Evolutionary conservation across 2,329 filamentous ascomycete species (phyloP), one percentile per base, ranked within the genome.

Genomic region (Microsporum audouinii): DNA sequence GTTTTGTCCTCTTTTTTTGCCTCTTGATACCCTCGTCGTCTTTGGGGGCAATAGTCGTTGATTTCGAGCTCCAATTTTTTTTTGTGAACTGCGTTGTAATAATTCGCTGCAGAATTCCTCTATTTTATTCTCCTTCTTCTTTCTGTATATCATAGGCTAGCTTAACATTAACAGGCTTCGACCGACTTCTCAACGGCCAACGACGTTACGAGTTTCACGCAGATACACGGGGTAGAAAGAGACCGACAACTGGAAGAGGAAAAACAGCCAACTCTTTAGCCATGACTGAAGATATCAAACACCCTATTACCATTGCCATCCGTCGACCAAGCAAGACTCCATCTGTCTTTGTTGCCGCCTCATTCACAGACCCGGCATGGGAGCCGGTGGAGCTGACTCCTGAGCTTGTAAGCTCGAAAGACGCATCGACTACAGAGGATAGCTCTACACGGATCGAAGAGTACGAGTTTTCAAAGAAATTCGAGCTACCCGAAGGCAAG

Each of bases 311-410:
- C 57, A 66, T 72, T 62, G 65, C 70, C 45, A 62, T 69, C 57
- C 65, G 65, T 60, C 68, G 68, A 57, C 65, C 67, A 34, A 64
- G 65, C 33, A 65, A 68, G 53, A 64, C 65, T 57, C 68, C 69
- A 27, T 47, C 63, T 43, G 62, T 71, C 60, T 70, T 67, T 60
- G 62, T 71, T 51, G 65, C 65, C 34, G 67, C 65, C 29, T 66
- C 68, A 39, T 70, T 71, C 63, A 67, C 69, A 49, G 65, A 69
- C 6, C 68, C 69, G 53, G 62, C 67, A 27, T 71, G 69, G 69
- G 63, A 68, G 38, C 68, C 66, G 1, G 53, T 70, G 58, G 66
- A 70, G 61, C 65, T 70, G 12, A 65, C 58, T 58, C 61, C 63
- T 38, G 68, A 70, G 59, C 64, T 65, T 12, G 6, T 64, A 27